Base-by-base conservation (phyloP, 805 yeast genomes). In the Saccharomycopsis fodiens region DNA sequence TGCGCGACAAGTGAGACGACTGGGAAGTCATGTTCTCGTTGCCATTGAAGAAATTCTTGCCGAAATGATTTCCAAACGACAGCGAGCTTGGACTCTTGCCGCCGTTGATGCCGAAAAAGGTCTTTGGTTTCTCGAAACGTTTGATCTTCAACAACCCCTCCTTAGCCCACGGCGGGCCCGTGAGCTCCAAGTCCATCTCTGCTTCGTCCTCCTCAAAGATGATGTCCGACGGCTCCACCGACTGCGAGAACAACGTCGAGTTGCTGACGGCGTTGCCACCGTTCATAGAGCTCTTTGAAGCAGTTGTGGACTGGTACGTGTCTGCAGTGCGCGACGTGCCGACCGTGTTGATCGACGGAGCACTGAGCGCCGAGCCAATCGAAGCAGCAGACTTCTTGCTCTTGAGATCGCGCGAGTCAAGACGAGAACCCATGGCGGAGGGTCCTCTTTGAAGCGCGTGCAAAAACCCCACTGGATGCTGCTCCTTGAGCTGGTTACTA, bases 91-190 rank as follows among this genome's bases (percentile, higher is more conserved):
- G 20, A 32, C 17, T 32, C 22, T 39, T 40, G 2, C 23, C 20
- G 16, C 27, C 15, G 13, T 37, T 29, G 3, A 46, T 21, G n/a
- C 50, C 50, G 20, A 50, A 51, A 27, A 51, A 45, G 17, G 21
- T 31, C 22, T 48, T 51, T 16, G 19, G 17, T 31, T 43, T 45
- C 22, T 51, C 54, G 43, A 51, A 48, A 34, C 38, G 44, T 29
- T 51, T 51, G 16, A 48, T 40, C 48, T 73, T 68, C 53, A 79
- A 65, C 31, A 83, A 56, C 1, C 93, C 91, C 62, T 83, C 91
- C 57, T 83, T 80, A 46, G 79, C 70, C 77, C 85, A 83, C 1
- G 93, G 91, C 1, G 89, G 78, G 1, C 91, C 91, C 43, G 72
- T 71, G 39, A 78, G 65, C 55, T 80, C 88, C 47, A 82, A 65